These are phyloP conservation scores for Melanogaster broomeanus DNA, from an alignment of 768 basidiomycete species.

Conservation along the genomic window DNA sequence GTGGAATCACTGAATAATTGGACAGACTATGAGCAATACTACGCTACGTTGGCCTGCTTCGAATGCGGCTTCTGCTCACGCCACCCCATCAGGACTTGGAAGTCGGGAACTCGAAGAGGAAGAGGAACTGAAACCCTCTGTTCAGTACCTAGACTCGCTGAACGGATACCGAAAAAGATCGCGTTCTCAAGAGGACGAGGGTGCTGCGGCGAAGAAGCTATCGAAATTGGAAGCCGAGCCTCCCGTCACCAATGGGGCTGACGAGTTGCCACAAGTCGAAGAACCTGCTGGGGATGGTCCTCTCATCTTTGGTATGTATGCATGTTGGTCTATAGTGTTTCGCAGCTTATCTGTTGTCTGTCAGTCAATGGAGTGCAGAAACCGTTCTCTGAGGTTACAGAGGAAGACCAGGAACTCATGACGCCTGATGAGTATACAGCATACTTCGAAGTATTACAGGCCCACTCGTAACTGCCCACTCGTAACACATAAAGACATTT, in stretches of 20 bases:
- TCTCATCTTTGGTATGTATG: slow-evolving; percentile 61
- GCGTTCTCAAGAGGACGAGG: slow-evolving; percentile 63
- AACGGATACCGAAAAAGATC: slow-evolving; percentile 78
- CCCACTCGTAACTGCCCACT: slow-evolving; percentile 40
- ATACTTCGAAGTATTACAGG: slow-evolving; percentile 71
- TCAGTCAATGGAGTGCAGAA: slow-evolving; percentile 76
- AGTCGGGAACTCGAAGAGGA: slow-evolving; percentile 66
- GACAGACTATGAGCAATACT: slow-evolving; percentile 80
- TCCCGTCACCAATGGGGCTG: slow-evolving; percentile 18
- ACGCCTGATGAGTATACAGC: slow-evolving; percentile 89
- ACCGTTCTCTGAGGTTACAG: slow-evolving; percentile 79
- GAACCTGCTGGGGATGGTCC: slow-evolving; percentile 50
- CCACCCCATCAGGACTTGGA: slow-evolving; percentile 60
- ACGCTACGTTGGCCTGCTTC: slow-evolving; percentile 76
- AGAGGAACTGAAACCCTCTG: slow-evolving; percentile 67
- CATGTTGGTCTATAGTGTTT: neutral
- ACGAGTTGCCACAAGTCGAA: neutral
- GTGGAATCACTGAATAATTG: neutral
- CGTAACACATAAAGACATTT: slow-evolving; percentile 11
- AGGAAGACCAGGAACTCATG: slow-evolving; percentile 92
- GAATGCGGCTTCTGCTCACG: slow-evolving; percentile 53
- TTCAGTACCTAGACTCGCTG: slow-evolving; percentile 67
- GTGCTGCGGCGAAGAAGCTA: slow-evolving; percentile 38
- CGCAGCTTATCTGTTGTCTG: neutral
- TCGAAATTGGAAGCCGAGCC: slow-evolving; percentile 42